Evolutionary conservation across 2,329 filamentous ascomycete genomes (phyloP).

Genomic region (Claviceps sorghi): DNA sequence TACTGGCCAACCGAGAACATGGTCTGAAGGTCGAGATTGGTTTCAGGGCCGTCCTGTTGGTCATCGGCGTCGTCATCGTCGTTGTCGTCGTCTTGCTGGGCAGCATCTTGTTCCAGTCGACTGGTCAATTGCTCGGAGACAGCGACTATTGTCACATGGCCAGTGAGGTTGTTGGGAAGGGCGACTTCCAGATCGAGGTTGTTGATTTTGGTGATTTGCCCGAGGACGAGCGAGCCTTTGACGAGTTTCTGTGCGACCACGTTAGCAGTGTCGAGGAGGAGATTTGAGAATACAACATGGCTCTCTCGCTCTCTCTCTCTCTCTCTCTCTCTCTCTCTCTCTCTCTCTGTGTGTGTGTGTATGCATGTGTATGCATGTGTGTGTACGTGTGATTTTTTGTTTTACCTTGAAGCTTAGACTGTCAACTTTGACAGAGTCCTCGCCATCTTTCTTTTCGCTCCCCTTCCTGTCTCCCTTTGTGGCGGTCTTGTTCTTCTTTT

Average conservation of each 20-base stretch:
- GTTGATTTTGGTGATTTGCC: conserved; percentile 71
- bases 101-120: conserved; percentile 56
- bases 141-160: conserved; percentile 83
- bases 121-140: conserved; percentile 68
- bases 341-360: no score
- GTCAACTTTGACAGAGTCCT: conserved; percentile 58
- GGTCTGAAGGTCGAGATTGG: conserved; percentile 55
- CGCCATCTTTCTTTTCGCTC: conserved; percentile 27
- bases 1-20: conserved; percentile 80
- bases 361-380: no score
- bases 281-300: background rate
- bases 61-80: conserved; percentile 40
- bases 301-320: no score
- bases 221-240: conserved; percentile 75
- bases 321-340: no score
- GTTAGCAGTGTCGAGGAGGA: conserved; percentile 11
- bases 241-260: conserved; percentile 49
- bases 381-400: background rate
- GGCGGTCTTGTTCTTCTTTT: conserved; percentile 39
- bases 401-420: conserved; percentile 73
- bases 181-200: conserved; percentile 64
- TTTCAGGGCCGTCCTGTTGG: conserved; percentile 27
- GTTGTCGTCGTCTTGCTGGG: conserved; percentile 30
- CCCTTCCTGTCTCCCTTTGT: conserved; percentile 39
- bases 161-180: conserved; percentile 82